A percentile compares a stretch with the other conserved stretches of the same genome.
phyloP scores from a whole-genome alignment of 177 flowering plant species.

The Vitis hybrid region DNA sequence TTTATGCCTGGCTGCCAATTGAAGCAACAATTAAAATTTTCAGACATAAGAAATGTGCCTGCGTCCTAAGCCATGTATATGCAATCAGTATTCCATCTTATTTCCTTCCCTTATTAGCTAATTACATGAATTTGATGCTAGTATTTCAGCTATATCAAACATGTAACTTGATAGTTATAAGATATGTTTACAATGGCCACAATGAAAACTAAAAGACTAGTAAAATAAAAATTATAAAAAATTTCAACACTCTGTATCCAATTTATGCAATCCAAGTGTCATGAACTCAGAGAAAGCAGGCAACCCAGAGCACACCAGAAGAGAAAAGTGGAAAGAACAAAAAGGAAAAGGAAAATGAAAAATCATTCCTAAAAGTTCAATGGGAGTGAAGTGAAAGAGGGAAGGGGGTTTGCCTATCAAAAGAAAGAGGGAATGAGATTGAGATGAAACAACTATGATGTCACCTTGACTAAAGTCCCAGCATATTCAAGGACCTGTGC shows the following conservation, averaged over 20 bases:
- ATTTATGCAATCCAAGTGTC: background rate
- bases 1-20: conserved; percentile 89
- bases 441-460: background rate
- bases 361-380: too few relatives aligned
- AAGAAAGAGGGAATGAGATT: too few relatives aligned
- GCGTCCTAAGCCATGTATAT: background rate
- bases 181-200: conserved; percentile 1
- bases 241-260: background rate
- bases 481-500: conserved; percentile 92
- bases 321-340: too few relatives aligned
- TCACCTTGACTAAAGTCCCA: conserved; percentile 91
- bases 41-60: conserved; percentile 4
- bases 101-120: background rate
- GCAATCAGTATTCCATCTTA: background rate
- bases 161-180: too few relatives aligned
- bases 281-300: background rate
- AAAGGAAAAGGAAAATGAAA: too few relatives aligned
- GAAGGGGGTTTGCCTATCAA: too few relatives aligned
- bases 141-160: too few relatives aligned
- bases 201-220: background rate
- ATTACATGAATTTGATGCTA: too few relatives aligned
- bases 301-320: background rate
- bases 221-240: background rate
- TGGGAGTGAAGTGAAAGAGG: too few relatives aligned
- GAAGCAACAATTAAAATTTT: conserved; percentile 21